phyloP scores from a whole-genome alignment of 768 basidiomycete species.

The Sporobolomyces roseus region DNA sequence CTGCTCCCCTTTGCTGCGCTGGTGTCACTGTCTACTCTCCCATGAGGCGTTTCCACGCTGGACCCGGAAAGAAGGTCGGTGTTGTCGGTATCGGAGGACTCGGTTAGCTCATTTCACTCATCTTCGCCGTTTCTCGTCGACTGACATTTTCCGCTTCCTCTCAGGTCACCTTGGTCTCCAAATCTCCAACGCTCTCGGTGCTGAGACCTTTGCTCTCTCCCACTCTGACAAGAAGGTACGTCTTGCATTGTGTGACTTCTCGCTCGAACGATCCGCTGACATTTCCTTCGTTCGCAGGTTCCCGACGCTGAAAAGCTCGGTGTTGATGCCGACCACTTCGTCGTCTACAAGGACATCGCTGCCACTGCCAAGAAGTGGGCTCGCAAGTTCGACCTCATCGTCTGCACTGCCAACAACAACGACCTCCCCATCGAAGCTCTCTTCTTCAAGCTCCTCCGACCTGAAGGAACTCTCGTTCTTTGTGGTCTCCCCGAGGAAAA shows the following conservation, averaged over 20 bases:
- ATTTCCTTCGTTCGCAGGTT: too few relatives aligned
- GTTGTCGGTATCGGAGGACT: conserved; percentile 56
- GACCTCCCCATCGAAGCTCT: conserved; percentile 54
- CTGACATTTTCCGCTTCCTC: conserved; percentile 61
- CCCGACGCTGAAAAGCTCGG: conserved; percentile 60
- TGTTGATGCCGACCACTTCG: conserved; percentile 32
- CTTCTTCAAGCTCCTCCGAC: conserved; percentile 56
- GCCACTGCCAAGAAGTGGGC: conserved; percentile 22
- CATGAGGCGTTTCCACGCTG: conserved; percentile 52
- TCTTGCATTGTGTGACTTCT: too few relatives aligned
- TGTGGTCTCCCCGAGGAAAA: conserved; percentile 59
- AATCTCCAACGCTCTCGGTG: conserved; percentile 46
- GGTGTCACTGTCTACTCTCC: conserved; percentile 51
- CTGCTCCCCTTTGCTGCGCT: conserved; percentile 50
- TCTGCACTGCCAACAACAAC: conserved; percentile 48
- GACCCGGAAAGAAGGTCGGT: conserved; percentile 64
- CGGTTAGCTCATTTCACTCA: conserved; percentile 21
- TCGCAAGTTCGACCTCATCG: conserved; percentile 48
- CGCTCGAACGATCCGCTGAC: too few relatives aligned
- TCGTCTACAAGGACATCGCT: conserved; percentile 32
- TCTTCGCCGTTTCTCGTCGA: conserved; percentile 47
- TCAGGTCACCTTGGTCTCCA: conserved; percentile 24
- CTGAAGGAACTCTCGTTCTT: conserved; percentile 57
- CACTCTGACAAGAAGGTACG: conserved; percentile 57
- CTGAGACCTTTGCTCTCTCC: conserved; percentile 60